These are phyloP conservation scores for Kalmusia sp. DNA, from an alignment of 2,329 filamentous ascomycete genomes.

Conservation along the genomic window DNA sequence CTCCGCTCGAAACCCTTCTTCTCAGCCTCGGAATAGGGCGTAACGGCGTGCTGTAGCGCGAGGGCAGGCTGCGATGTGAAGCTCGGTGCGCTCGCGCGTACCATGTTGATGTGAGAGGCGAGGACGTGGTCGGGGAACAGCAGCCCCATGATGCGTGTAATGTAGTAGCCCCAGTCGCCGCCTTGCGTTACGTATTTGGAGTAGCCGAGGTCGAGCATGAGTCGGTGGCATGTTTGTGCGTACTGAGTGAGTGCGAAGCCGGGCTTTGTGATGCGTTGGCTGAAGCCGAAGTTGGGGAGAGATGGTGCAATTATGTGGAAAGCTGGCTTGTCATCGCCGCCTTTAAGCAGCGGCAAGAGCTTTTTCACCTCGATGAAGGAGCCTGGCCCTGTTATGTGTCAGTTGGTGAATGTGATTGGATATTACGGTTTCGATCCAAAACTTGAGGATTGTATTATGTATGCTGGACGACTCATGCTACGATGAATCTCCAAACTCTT, in stretches of 20 bases:
- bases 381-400: constrained; percentile 61
- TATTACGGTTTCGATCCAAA: not conserved
- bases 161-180: constrained; percentile 74
- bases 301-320: constrained; percentile 63
- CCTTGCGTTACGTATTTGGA: constrained; percentile 64
- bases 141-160: constrained; percentile 68
- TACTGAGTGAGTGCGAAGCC: constrained; percentile 68
- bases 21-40: constrained; percentile 62
- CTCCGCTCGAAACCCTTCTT: constrained; percentile 60
- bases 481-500: no score
- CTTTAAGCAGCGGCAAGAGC: constrained; percentile 58
- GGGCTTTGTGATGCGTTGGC: constrained; percentile 55
- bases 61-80: constrained; percentile 62
- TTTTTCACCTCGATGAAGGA: constrained; percentile 72
- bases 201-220: constrained; percentile 75
- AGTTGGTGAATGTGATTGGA: not conserved
- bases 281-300: constrained; percentile 65
- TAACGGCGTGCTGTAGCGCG: constrained; percentile 63
- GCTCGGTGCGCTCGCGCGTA: constrained; percentile 49
- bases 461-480: no score
- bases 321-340: constrained; percentile 47
- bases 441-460: no score
- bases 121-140: constrained; percentile 65
- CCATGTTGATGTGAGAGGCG: constrained; percentile 69
- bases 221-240: constrained; percentile 68